Evolutionary conservation across 257 asterid genomes (phyloP), one percentile per base, ranked within the genome.

Genomic region (Dorcoceras hygrometricum): DNA sequence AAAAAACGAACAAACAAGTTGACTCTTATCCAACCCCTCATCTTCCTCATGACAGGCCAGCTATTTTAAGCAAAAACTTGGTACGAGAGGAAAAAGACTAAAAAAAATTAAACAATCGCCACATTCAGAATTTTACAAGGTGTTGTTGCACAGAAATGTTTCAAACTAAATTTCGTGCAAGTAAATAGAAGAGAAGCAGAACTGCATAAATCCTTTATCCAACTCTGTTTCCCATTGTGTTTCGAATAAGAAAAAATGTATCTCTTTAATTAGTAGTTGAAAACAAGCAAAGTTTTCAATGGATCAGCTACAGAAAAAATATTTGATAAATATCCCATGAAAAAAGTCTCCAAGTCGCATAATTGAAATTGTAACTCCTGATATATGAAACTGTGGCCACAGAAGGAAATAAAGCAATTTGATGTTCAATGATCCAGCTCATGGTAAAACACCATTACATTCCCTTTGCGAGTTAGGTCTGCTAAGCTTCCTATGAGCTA

Each of bases 401-500:
- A 36, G 32, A 72, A 20, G 20, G 34, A 67, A 61, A 34, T n/a
- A 28, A 36, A 57, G 16, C 39, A 60, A 68, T 20, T 36, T 55
- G 63, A 66, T 25, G 58, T 55, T 66, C 9, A 11, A 65, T 54
- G 55, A 54, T 46, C 39, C 20, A 57, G 46, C 4, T 11, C 26
- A 57, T 36, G 4, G 51, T 66, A 62, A 63, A 48, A 23, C 59
- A 43, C 24, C 62, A n/a, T 32, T 57, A 24, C 10, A 16, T 43
- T 23, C 54, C 57, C 62, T 22, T 62, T n/a, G n/a, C n/a, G n/a
- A n/a, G n/a, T n/a, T 62, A 64, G 57, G 65, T 62, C 28, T 63
- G 69, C 57, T 62, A 51, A 46, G 22, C 51, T 65, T 57, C 59
- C 16, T 34, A 39, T 51, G 39, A 67, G 64, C 74, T 50, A 54